Conservation (phyloP, 164 flowering plant species). For the Echeveria elegans region DNA sequence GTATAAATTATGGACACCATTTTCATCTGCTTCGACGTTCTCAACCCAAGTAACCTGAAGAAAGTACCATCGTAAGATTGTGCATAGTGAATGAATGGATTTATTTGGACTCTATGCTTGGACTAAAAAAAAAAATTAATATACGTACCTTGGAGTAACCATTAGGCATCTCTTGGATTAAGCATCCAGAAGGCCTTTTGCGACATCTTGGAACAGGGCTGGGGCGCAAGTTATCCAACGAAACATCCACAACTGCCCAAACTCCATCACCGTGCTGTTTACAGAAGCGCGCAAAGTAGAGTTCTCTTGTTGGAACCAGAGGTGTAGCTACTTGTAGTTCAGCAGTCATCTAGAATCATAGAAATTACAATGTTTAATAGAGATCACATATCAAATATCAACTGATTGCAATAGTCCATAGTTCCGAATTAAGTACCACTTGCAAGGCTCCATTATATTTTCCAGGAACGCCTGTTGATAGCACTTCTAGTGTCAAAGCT, state of each 20-base stretch:
- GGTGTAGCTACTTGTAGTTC: slow-evolving; percentile 84
- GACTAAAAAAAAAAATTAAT: too few relatives aligned
- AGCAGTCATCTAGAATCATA: slow-evolving; percentile 48
- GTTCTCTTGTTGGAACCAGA: slow-evolving; percentile 68
- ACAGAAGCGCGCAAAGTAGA: slow-evolving; percentile 61
- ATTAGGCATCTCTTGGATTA: slow-evolving; percentile 71
- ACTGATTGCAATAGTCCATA: not conserved
- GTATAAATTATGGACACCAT: slow-evolving; percentile 52
- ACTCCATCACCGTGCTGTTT: slow-evolving; percentile 64
- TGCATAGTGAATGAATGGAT: not conserved
- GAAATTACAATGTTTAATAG: not conserved
- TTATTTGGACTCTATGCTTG: too few relatives aligned
- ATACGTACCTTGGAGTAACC: slow-evolving; percentile 69
- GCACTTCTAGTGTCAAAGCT: slow-evolving; percentile 60
- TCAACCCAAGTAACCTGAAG: slow-evolving; percentile 83
- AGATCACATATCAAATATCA: not conserved
- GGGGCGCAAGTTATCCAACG: slow-evolving; percentile 64
- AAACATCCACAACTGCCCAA: slow-evolving; percentile 88
- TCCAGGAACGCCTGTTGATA: slow-evolving; percentile 79
- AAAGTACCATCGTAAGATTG: not conserved
- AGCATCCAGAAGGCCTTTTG: slow-evolving; percentile 78
- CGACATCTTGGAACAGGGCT: slow-evolving; percentile 33
- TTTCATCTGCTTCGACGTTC: slow-evolving; percentile 69
- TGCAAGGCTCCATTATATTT: slow-evolving; percentile 80
- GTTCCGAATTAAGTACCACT: slow-evolving; percentile 42